Base-by-base conservation (phyloP, 768 basidiomycete genomes). In the Paxillus ammoniavirescens region DNA sequence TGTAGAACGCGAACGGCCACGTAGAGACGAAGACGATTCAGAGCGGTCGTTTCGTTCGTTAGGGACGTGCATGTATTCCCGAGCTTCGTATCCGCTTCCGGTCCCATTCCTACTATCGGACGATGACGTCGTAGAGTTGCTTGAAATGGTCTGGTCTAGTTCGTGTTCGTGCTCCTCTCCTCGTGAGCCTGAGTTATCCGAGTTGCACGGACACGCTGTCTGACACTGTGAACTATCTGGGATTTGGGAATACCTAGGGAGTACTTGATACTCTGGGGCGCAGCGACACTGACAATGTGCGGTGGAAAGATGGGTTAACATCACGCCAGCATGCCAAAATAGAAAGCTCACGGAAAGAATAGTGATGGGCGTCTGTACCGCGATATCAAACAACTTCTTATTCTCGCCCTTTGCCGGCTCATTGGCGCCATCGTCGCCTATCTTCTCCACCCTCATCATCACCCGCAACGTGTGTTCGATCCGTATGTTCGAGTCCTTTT, bases 321-420 rank as follows among this genome's bases (percentile, higher is more conserved):
- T 48, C 8, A 12, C 23, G 15, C 15, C 14, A 8, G 26, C 26
- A 8, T 28, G 26, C 0, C n/a, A 28, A 30, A 46, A 40, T 23
- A 23, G 0, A 28, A 21, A 30, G 75, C 89, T 75, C 60, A 93
- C 91, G 3, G 94, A 94, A 43, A 97, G 84, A 46, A 98, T 83
- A 40, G 91, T 84, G 28, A 98, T 79, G 0, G 93, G 93, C 0
- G 86, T 87, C 67, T 93, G 91, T 48, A 96, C 78, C 41, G 91
- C 83, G 59, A 96, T 91, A 62, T 95, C 95, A 66, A 89, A 93
- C 59, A 90, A 69, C 72, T 87, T 94, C 58, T 82, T 77, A 68
- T 82, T 87, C 15, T 89, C 86, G 7, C 77, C 58, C 65, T 93
- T 91, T 2, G 84, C 49, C 15, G 76, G 76, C 28, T 72, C 61